Evolutionary conservation across 495 filamentous ascomycete species (phyloP), one percentile per base, ranked within the genome.

Genomic region (Neurospora tetrasperma): DNA sequence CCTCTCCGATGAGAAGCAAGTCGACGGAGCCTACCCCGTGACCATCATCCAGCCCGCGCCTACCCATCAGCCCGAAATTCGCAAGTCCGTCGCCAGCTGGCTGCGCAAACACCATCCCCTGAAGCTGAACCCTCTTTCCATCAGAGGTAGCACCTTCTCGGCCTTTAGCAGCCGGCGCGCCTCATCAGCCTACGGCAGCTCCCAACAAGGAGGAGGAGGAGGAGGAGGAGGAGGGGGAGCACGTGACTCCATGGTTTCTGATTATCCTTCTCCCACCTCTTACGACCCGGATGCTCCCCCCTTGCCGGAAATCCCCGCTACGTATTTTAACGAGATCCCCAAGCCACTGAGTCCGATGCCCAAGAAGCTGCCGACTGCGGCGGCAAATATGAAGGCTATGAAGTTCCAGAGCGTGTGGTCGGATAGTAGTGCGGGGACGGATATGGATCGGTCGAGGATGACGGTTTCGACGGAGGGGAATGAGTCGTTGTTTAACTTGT

Each of bases 71-170:
- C 70, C 73, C 0, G 16, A 74, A 66, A 27, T 78, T 44, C 69
- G 76, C 39, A 41, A 20, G 14, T 76, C 75, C 20, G 73, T 78
- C 46, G 76, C 76, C 8, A 74, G 76, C 54, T 78, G 74, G 74
- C 71, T 78, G 14, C 66, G 76, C 0, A 70, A 75, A 2, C 74
- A 76, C 70, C 76, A 78, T 18, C 76, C 76, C 69, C 71, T 78
- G 10, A 71, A 71, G 27, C 66, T 78, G 23, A 78, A 78, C 54
- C 76, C 76, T 1, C 8, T 75, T 44, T 73, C 69, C 12, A 7
- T n/a, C 35, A 46, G 69, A 41, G 54, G 69, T 14, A 75, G 74
- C 74, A 70, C 70, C 14, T 43, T 48, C 18, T 73, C 74, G 1
- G 27, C 54, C 27, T 66, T 66, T 27, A 66, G 54, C 54, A 62